Base-by-base conservation (phyloP, 495 filamentous ascomycete genomes). In the Coniosporium apollinis region DNA sequence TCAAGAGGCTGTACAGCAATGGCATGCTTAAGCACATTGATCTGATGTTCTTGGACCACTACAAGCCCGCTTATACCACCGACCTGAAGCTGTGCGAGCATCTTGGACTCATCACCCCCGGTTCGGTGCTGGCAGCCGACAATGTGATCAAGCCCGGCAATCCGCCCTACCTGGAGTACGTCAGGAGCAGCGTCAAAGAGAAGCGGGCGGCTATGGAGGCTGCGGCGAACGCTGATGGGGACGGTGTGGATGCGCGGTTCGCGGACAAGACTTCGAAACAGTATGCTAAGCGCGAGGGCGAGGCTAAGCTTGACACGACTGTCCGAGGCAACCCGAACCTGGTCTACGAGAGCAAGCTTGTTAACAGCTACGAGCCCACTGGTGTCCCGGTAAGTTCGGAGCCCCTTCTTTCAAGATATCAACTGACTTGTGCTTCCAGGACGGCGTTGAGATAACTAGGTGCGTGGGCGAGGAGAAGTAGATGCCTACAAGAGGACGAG, bases 121-220 rank as follows among this genome's bases (percentile, higher is more conserved):
- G 72, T 9, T 70, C 72, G 0, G 64, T 84, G 7, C 43, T 81
- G 16, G 71, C 65, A 0, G 80, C 78, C 0, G 79, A 87, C 48
- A 85, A 87, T 52, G 72, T 83, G 13, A 57, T 83, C 15, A 62
- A 66, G 36, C 80, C 79, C 0, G 79, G 78, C 0, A 82, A 82
- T 45, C 79, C 79, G n/a, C 66, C 66, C 8, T 86, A 84, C 54
- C 49, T 78, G 37, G 58, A 70, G 44, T 81, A 75, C 41, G 75
- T 80, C 3, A 52, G 71, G 17, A 67, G 64, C 37, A 66, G 54
- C 25, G 59, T 67, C 1, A 43, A 57, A 18, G 55, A 72, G 44
- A 71, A 75, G 54, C 21, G 37, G 45, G 45, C 36, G 13, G 50
- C 55, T 25, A 30, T 40, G 28, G 49, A 37, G 17, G n/a, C n/a